Evolutionary conservation across 495 filamentous ascomycete species (phyloP), one percentile per base, ranked within the genome.

Genomic region (Sphaerosporella brunnea): DNA sequence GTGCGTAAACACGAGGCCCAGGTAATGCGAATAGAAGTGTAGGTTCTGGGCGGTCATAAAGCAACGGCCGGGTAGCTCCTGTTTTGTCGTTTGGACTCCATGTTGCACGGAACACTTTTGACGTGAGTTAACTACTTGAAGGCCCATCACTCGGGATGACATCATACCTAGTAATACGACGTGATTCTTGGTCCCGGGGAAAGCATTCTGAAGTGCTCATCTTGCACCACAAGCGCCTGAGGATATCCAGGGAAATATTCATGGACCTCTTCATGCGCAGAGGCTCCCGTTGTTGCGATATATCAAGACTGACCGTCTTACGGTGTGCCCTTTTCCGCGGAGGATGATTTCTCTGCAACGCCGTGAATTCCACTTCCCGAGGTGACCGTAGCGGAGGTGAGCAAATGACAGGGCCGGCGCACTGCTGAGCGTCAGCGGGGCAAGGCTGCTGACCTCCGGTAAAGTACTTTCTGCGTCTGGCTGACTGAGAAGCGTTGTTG

Each of bases 11-110:
- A 93, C 83, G 23, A 97, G 69, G n/a, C 90, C 90, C 55, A 92
- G 72, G 53, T 94, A 80, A 60, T 96, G 77, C 45, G 86, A 92
- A 65, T 94, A 97, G 61, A 97, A 97, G 58, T 92, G 95, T 51
- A 96, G 74, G 26, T 86, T 78, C 42, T 74, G 74, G 2, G 76
- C 70, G 1, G 92, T 96, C 37, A 94, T 78, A 61, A 87, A 97
- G 18, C 86, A 79, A 45, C 90, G 70, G 0, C 90, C 92, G 36
- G 87, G 81, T 46, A 86, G 80, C 44, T 84, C 80, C 64, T 85
- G 82, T 48, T n/a, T 75, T 72, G 3, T 82, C 78, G 56, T 80
- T 82, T 2, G 79, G 77, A 51, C 73, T 79, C 79, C 79, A 83
- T 0, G 75, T 78, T 11, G 75, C 79, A 32, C 79, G 68, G 60